phyloP scores from a whole-genome alignment of 345 rosid genomes.

The Euphorbia pulcherrima region DNA sequence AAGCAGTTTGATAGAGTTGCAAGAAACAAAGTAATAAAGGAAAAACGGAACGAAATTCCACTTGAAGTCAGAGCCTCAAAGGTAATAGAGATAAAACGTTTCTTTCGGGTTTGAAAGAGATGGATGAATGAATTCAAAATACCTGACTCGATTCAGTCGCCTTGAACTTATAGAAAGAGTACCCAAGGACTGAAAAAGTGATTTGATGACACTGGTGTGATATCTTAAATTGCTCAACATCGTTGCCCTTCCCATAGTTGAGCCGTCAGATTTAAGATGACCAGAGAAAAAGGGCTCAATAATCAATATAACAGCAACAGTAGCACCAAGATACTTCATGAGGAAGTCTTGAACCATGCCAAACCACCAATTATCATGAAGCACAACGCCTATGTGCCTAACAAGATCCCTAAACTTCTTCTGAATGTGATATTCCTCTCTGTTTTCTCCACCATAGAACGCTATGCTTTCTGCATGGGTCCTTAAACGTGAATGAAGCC shows the following conservation, averaged over 20 bases:
- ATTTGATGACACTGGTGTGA: conserved; percentile 88
- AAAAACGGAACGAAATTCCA: neutral
- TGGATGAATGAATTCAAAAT: conserved; percentile 3
- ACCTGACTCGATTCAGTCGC: conserved; percentile 92
- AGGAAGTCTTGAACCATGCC: conserved; percentile 98
- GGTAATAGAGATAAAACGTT: neutral
- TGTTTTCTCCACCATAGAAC: conserved; percentile 88
- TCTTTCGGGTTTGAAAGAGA: conserved; percentile 13
- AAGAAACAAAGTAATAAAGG: neutral
- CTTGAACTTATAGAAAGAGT: conserved; percentile 93
- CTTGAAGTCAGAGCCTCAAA: neutral
- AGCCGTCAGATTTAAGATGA: conserved; percentile 74
- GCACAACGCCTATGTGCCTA: conserved; percentile 68
- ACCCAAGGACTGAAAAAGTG: conserved; percentile 87
- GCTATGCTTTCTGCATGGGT: conserved; percentile 99
- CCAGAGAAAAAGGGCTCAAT: conserved; percentile 98
- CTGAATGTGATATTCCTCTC: conserved; percentile 88
- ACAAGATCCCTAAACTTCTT: conserved; percentile 71
- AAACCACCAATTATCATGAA: conserved; percentile 99
- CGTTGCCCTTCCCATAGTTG: conserved; percentile 89
- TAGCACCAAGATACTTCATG: conserved; percentile 93
- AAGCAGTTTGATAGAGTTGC: neutral
- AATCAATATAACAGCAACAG: conserved; percentile 84
- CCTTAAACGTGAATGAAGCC: conserved; percentile 94
- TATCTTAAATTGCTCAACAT: conserved; percentile 99